Evolutionary conservation across 1,139 yeast genomes (phyloP), one percentile per base, ranked within the genome.

Genomic region (Geotrichum armillariae): DNA sequence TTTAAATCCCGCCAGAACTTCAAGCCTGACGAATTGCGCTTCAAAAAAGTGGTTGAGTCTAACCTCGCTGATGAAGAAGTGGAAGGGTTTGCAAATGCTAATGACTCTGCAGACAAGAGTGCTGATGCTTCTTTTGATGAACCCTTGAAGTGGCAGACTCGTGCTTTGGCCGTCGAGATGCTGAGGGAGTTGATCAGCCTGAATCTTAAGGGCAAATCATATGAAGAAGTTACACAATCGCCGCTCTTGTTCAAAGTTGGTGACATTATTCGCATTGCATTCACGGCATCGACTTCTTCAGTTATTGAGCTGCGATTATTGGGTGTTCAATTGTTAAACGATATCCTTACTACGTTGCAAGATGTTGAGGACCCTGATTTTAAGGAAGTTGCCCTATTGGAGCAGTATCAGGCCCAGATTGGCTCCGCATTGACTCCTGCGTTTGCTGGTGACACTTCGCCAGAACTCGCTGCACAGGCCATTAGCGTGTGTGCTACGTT

Each of bases 381-480:
- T 59, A 83, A 87, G 0, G 82, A 83, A 1, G 79, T 79, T 9
- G 80, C 94, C 0, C 74, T 90, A 11, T 72, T 93, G 52, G 96
- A 88, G 59, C 97, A 90, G 66, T 95, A 87, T 61, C 97, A 93
- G 62, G 98, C 98, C 0, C 97, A 90, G 60, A 86, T 93, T 16
- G 85, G 89, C 11, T 84, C 96, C 56, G 95, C 98, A 0, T 74
- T 93, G 53, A 79, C 90, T 44, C 96, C 98, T 0, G 89, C 95
- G n/a, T 93, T 93, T 68, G 78, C 78, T 38, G 73, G 78, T 2
- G 90, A 83, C 23, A 83, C 90, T 50, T 83, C 85, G 22, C 80
- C 94, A 0, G 78, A 78, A 41, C 78, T 89, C 0, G 90, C 94
- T 3, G 80, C 87, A 17, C 79, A 79, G 54, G 96, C 96, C 0